phyloP scores from a whole-genome alignment of 2,329 filamentous ascomycete genomes.

The Fonsecaea erecta region DNA sequence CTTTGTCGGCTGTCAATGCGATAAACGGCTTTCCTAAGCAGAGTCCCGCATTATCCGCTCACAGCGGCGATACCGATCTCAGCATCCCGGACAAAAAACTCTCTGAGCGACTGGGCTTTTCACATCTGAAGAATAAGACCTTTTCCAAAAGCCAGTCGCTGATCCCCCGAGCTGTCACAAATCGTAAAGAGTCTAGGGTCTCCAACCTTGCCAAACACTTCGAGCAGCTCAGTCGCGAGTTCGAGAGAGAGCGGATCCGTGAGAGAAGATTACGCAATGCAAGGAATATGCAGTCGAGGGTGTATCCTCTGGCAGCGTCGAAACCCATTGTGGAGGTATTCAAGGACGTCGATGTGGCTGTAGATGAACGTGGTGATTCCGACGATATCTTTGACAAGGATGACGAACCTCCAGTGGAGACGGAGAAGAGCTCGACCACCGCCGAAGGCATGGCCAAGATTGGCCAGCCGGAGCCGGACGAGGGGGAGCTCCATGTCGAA shows the following conservation, averaged over 20 bases:
- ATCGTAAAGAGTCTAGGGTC: slow-evolving; percentile 75
- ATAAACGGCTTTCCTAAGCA: slow-evolving; percentile 33
- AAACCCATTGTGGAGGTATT: slow-evolving; percentile 97
- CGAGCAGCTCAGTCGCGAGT: slow-evolving; percentile 93
- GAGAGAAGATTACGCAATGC: slow-evolving; percentile 82
- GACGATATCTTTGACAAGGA: slow-evolving; percentile 58
- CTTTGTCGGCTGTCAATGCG: slow-evolving; percentile 34
- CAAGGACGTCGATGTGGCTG: slow-evolving; percentile 88
- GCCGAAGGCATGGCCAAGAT: slow-evolving; percentile 40
- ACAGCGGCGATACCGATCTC: slow-evolving; percentile 40
- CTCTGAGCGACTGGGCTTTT: slow-evolving; percentile 71
- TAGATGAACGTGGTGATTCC: slow-evolving; percentile 73
- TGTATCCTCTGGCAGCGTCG: slow-evolving; percentile 88
- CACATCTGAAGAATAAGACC: slow-evolving; percentile 64
- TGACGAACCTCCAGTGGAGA: slow-evolving; percentile 34
- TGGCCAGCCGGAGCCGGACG: slow-evolving; percentile 42
- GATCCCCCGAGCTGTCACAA: slow-evolving; percentile 81
- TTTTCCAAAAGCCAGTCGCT: slow-evolving; percentile 64
- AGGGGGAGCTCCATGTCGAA: slow-evolving; percentile 40
- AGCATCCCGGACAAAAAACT: slow-evolving; percentile 72
- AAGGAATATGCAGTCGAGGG: slow-evolving; percentile 74
- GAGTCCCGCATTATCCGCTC: slow-evolving; percentile 16
- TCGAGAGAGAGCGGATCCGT: slow-evolving; percentile 88
- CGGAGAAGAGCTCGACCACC: slow-evolving; percentile 33
- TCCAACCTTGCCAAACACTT: slow-evolving; percentile 94